Evolutionary conservation across 257 asterid species (phyloP).

Genomic region (Solanum pinnatisectum): DNA sequence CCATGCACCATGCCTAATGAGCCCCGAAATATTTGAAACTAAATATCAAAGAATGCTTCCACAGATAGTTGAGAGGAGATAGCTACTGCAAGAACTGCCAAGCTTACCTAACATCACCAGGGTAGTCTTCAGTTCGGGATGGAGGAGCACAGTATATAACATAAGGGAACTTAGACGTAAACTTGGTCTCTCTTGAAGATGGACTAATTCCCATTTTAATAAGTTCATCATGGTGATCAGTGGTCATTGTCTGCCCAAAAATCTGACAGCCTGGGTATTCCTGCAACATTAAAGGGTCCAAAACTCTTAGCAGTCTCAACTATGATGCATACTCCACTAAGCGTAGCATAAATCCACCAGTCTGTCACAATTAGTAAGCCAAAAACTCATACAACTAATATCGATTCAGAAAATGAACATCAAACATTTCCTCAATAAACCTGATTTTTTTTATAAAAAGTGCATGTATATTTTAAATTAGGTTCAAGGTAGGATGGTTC

Average conservation of each 20-base stretch:
- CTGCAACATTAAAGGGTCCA: constrained; percentile 24
- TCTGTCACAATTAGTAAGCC: neutral
- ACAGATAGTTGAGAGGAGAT: neutral
- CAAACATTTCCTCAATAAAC: neutral
- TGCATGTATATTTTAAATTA: neutral
- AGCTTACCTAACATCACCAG: constrained; percentile 74
- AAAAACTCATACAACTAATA: neutral
- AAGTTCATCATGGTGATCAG: constrained; percentile 80
- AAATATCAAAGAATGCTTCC: neutral
- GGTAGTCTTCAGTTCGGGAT: constrained; percentile 53
- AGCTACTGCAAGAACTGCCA: neutral
- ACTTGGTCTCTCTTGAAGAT: constrained; percentile 39
- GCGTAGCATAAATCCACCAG: neutral
- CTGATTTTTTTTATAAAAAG: neutral
- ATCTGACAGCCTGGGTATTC: constrained; percentile 72
- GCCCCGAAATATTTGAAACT: neutral
- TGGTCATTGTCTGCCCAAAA: constrained; percentile 69
- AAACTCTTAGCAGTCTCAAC: neutral
- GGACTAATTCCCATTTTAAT: constrained; percentile 70
- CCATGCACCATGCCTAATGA: neutral
- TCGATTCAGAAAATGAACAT: neutral
- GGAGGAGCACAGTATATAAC: constrained; percentile 97
- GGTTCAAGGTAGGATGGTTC: neutral
- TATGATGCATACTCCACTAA: neutral
- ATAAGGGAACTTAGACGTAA: constrained; percentile 54